These are phyloP conservation scores for Russula vinacea DNA, from an alignment of 768 basidiomycete species.

Conservation along the genomic window DNA sequence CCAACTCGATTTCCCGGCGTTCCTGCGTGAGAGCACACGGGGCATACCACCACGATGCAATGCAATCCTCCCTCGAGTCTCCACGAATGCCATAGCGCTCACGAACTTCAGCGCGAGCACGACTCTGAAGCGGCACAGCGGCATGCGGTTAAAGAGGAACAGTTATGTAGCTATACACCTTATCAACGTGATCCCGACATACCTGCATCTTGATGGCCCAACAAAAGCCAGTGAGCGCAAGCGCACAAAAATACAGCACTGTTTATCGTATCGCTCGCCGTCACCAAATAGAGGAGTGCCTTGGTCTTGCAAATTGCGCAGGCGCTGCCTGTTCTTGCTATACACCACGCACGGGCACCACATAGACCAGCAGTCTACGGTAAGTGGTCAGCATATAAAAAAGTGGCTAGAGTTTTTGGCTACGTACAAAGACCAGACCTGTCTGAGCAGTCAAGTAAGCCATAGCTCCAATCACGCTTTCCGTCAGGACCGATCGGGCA, in stretches of 20 bases:
- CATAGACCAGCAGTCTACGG: slow-evolving; percentile 38
- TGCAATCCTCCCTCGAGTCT: neutral
- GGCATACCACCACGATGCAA: neutral
- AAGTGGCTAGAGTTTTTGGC: no score
- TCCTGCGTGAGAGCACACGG: slow-evolving; percentile 5
- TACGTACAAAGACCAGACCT: no score
- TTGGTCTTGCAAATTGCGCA: slow-evolving; percentile 39
- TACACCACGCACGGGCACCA: slow-evolving; percentile 46
- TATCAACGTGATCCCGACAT: slow-evolving; percentile 10
- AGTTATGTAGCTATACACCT: no score
- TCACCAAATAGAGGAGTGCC: slow-evolving; percentile 42
- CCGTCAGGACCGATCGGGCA: no score
- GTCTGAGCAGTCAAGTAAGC: no score
- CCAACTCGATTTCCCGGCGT: slow-evolving; percentile 13
- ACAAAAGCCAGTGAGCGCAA: slow-evolving; percentile 34
- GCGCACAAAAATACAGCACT: slow-evolving; percentile 40
- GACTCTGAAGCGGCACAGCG: neutral
- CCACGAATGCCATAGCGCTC: slow-evolving; percentile 29
- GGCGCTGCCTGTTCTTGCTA: slow-evolving; percentile 41
- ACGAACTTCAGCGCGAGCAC: neutral
- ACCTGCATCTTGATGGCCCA: slow-evolving; percentile 43
- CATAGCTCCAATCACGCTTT: no score
- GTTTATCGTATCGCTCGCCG: slow-evolving; percentile 38
- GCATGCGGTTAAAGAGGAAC: no score
- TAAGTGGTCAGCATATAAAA: no score